Base-by-base conservation (phyloP, 139 green algal genomes). In the Mesotaenium endlicherianum region DNA sequence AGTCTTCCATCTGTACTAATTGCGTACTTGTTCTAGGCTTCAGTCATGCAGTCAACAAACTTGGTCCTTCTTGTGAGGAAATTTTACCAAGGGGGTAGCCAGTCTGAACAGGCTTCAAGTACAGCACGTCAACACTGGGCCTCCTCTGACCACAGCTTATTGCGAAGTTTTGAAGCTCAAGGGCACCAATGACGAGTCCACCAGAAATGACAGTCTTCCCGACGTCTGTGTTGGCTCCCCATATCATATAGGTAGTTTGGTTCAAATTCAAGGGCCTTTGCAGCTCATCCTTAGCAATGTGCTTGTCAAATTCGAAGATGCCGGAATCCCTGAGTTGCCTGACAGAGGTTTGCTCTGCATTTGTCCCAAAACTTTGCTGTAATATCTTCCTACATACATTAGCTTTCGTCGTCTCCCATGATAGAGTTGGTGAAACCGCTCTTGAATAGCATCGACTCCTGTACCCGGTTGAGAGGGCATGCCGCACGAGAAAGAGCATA, bases 21-120 rank as follows among this genome's bases (percentile, higher is more conserved):
- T 17, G 20, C 20, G 17, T 75, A 17, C 67, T 60, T 60, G 17
- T 75, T 57, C 67, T 55, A 41, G 31, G 53, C 53, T 42, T 81
- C 75, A 70, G 91, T 91, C 26, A 31, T 84, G 26, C 34, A 2
- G 20, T 31, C 67, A 75, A 88, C 26, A 53, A 14, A 76, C n/a
- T n/a, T 26, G 57, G 38, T 1, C 97, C 93, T 0, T 95, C 85
- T 0, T 88, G 82, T 0, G 92, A 91, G 85, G 98, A 95, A n/a
- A n/a, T n/a, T n/a, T 0, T 82, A 93, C 97, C 93, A 0, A 75
- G 44, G 1, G 96, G 96, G 82, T 93, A 99, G 4, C 96, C 96
- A 1, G 96, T 99, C 83, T 98, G 96, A 0, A 98, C 93, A 0
- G 96, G 96, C 84, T 99, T 99, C 2, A 98, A 45, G 85, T 97